phyloP scores from a whole-genome alignment of 108 stramenopile genomes.

The Pseudonitzschia multistriata region DNA sequence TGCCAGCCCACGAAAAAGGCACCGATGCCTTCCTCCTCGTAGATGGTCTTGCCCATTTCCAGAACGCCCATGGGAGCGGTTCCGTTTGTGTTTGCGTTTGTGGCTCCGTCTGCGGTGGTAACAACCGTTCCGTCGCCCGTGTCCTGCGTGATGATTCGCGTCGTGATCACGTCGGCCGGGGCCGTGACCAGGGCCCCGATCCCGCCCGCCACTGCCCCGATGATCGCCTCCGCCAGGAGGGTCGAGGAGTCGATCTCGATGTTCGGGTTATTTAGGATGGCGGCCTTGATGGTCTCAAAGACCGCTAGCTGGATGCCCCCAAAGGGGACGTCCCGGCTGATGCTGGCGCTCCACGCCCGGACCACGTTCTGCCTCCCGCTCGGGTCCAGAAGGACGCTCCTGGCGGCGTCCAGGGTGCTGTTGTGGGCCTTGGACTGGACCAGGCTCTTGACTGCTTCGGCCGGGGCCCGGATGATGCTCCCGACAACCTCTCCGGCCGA shows the following conservation, averaged over 20 bases:
- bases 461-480: constrained; percentile 35
- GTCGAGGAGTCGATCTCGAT: constrained; percentile 34
- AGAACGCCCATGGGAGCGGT: background rate
- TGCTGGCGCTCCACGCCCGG: constrained; percentile 25
- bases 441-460: constrained; percentile 38
- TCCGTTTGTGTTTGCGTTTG: background rate
- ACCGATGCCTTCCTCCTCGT: constrained; percentile 26
- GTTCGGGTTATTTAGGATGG: constrained; percentile 33
- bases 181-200: constrained; percentile 34
- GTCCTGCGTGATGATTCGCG: constrained; percentile 35
- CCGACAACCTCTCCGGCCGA: constrained; percentile 38
- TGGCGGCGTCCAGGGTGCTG: background rate
- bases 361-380: constrained; percentile 24
- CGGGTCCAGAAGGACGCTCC: no score
- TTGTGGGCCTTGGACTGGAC: constrained; percentile 33
- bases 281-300: constrained; percentile 32
- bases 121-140: background rate
- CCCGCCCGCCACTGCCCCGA: constrained; percentile 40
- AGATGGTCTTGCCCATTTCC: constrained; percentile 21
- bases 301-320: constrained; percentile 45
- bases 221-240: constrained; percentile 28
- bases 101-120: background rate
- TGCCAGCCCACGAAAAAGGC: constrained; percentile 35
- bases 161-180: constrained; percentile 38
- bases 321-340: constrained; percentile 37